Conservation (phyloP, 495 filamentous ascomycete genomes). For the Chaetomium fimeti region DNA sequence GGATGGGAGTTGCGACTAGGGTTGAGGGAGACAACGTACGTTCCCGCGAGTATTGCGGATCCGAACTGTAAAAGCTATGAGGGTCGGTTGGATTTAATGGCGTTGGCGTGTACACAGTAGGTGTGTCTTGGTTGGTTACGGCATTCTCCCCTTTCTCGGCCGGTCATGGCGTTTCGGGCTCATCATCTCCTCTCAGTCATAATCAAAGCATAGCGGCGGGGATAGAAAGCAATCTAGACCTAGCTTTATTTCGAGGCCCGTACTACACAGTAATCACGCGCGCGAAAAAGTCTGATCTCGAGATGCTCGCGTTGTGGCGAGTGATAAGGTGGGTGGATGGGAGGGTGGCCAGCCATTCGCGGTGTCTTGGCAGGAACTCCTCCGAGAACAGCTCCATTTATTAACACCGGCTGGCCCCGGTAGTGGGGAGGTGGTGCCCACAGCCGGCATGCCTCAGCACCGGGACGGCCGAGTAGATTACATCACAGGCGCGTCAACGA, state of each 20-base stretch:
- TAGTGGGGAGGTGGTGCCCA: too few species aligned
- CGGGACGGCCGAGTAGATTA: slow-evolving; percentile 14
- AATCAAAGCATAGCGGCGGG: slow-evolving; percentile 1
- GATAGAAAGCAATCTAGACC: slow-evolving; percentile 1
- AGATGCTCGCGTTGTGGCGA: slow-evolving; percentile 1
- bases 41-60: background rate
- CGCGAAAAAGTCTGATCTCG: background rate
- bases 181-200: slow-evolving; percentile 13
- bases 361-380: background rate
- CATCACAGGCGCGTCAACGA: slow-evolving; percentile 27
- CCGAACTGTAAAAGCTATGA: background rate
- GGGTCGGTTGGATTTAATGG: slow-evolving; percentile 5
- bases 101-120: slow-evolving; percentile 13
- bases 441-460: too few species aligned
- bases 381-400: background rate
- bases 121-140: slow-evolving; percentile 1
- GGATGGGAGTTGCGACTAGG: slow-evolving; percentile 65
- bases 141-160: background rate
- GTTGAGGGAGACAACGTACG: background rate
- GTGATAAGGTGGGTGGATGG: background rate
- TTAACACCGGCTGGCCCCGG: background rate
- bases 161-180: background rate
- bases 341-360: background rate
- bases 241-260: background rate
- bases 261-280: background rate